Conservation (phyloP, 2,329 filamentous ascomycete genomes). For the Plenodomus lindquistii region DNA sequence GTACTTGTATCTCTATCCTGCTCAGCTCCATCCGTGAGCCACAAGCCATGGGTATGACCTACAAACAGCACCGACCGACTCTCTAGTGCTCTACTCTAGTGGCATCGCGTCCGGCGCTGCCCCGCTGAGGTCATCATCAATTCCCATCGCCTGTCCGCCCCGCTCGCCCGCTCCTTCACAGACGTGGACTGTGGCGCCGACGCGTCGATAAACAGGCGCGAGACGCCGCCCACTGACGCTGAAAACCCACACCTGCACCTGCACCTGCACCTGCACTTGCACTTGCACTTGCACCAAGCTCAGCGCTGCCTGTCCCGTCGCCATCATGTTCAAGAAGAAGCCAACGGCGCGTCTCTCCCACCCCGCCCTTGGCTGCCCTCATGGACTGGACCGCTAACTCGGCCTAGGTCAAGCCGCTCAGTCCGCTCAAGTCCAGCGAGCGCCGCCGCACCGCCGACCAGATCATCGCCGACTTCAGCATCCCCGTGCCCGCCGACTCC, state of each 20-base stretch:
- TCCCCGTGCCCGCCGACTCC: constrained; percentile 50
- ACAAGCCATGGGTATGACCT: no score
- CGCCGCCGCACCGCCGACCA: constrained; percentile 68
- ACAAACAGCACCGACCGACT: no score
- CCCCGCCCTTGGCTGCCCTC: neutral
- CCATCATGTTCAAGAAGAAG: constrained; percentile 66
- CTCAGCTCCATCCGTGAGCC: no score
- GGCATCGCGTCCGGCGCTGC: neutral
- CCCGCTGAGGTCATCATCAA: constrained; percentile 19
- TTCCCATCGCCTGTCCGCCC: neutral
- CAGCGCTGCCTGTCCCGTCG: neutral
- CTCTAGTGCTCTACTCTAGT: no score
- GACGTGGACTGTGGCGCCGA: neutral
- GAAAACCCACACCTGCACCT: no score
- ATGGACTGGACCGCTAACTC: no score
- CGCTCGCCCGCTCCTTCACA: neutral
- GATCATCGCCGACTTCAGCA: constrained; percentile 65
- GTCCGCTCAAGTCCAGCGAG: constrained; percentile 69
- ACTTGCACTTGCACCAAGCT: no score
- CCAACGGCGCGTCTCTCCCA: constrained; percentile 52
- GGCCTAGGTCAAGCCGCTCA: constrained; percentile 66
- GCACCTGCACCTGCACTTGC: no score
- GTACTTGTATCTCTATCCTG: no score
- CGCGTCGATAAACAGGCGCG: constrained; percentile 1
- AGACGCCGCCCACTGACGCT: neutral